Evolutionary conservation across 2,329 filamentous ascomycete species (phyloP).

Genomic region (Dendryphion nanum): DNA sequence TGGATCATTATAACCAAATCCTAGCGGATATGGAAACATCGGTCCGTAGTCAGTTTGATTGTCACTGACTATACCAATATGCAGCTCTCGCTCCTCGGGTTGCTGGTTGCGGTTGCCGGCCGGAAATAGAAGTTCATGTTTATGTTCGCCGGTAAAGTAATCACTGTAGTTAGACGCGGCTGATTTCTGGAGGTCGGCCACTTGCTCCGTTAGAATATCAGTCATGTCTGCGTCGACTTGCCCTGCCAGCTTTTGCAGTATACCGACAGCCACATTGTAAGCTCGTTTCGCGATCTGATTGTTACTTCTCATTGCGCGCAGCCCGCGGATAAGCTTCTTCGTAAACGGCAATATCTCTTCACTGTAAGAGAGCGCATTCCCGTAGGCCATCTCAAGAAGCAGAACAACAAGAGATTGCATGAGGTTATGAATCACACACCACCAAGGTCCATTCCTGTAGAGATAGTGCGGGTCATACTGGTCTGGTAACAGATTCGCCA

Average conservation of each 20-base stretch:
- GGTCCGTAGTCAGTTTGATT: too few species aligned
- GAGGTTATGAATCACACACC: constrained; percentile 35
- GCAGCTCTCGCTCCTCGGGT: too few species aligned
- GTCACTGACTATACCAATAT: too few species aligned
- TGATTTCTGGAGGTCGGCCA: too few species aligned
- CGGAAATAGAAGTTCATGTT: too few species aligned
- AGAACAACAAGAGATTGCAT: constrained; percentile 39
- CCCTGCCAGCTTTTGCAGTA: constrained; percentile 16
- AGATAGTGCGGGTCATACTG: constrained; percentile 1
- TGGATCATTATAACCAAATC: too few species aligned
- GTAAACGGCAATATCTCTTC: constrained; percentile 20
- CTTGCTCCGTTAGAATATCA: background rate
- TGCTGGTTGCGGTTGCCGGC: too few species aligned
- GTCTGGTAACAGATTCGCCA: background rate
- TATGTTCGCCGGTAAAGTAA: too few species aligned
- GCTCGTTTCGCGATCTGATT: constrained; percentile 31
- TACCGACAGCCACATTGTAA: constrained; percentile 17
- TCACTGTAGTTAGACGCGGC: too few species aligned
- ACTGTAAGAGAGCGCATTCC: constrained; percentile 5
- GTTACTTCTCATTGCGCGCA: constrained; percentile 28
- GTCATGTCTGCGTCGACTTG: background rate
- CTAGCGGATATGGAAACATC: too few species aligned
- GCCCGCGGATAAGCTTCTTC: constrained; percentile 34
- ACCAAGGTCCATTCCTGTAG: constrained; percentile 35
- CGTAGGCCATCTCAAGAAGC: constrained; percentile 36